phyloP scores from a whole-genome alignment of 169 alveolate genomes.

The Prorocentrum cordatum region DNA sequence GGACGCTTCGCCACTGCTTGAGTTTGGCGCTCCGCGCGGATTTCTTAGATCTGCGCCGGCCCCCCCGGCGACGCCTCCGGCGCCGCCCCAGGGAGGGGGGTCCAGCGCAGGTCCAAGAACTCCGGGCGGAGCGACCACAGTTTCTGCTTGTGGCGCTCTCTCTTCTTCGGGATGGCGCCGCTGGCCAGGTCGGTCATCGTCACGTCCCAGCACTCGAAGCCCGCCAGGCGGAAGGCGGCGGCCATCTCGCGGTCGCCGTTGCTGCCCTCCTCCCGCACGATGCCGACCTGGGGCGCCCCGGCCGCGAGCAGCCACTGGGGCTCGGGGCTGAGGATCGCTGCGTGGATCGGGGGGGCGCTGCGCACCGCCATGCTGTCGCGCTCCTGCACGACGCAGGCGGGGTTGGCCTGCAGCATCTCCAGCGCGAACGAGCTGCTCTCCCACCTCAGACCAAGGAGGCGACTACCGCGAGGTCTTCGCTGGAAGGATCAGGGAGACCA shows the following conservation, averaged over 20 bases:
- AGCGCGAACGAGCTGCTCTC: neutral
- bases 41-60: no score
- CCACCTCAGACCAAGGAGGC: neutral
- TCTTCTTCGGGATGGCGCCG: no score
- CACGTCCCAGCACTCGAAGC: slow-evolving; percentile 42
- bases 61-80: no score
- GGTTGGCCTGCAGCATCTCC: slow-evolving; percentile 2
- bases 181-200: slow-evolving; percentile 59
- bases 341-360: neutral
- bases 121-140: no score
- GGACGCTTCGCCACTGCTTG: no score
- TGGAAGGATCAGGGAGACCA: no score
- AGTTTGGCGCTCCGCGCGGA: no score
- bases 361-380: neutral
- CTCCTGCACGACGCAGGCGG: neutral
- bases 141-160: no score
- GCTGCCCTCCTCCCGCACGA: slow-evolving; percentile 70
- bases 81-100: no score
- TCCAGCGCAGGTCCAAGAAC: no score
- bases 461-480: no score
- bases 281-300: neutral
- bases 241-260: slow-evolving; percentile 73
- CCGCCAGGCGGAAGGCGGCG: neutral
- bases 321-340: neutral
- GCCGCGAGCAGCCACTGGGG: no score